Evolutionary conservation across 495 filamentous ascomycete genomes (phyloP).

Genomic region (Sphaerosporella brunnea): DNA sequence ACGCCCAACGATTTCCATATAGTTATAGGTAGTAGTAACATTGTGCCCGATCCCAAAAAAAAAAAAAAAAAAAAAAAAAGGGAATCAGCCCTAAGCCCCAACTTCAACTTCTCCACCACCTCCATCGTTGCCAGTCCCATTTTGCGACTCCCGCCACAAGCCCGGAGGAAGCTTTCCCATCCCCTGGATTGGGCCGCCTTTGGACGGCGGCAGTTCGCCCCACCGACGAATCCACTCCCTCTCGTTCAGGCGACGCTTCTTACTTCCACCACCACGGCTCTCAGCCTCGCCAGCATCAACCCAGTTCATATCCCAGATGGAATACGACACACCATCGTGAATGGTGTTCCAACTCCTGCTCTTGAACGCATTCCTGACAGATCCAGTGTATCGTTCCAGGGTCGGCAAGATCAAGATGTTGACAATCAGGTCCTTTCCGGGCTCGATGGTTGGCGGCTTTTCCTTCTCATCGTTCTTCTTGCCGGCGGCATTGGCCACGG

Average conservation of each 20-base stretch:
- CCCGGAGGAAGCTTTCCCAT: too few relatives aligned
- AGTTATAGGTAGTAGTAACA: too few relatives aligned
- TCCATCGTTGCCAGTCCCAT: too few relatives aligned
- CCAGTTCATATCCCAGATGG: conserved; percentile 59
- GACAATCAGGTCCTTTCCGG: conserved; percentile 56
- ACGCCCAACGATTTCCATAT: too few relatives aligned
- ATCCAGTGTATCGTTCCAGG: conserved; percentile 56
- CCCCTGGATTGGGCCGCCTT: conserved; percentile 16
- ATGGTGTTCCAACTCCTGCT: conserved; percentile 52
- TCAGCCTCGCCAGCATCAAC: conserved; percentile 56
- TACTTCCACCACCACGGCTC: conserved; percentile 43
- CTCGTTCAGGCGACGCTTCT: conserved; percentile 39
- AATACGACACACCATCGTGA: conserved; percentile 84
- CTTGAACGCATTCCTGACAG: conserved; percentile 57
- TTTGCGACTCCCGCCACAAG: too few relatives aligned
- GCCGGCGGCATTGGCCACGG: too few relatives aligned
- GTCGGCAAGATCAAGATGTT: conserved; percentile 65
- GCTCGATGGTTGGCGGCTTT: conserved; percentile 19
- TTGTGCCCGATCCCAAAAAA: not conserved
- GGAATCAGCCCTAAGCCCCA: not conserved
- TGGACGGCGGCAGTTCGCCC: conserved; percentile 20
- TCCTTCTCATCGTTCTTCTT: conserved; percentile 23
- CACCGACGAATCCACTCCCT: conserved; percentile 23
- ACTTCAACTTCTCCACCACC: not conserved
- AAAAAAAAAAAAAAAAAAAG: not conserved